Evolutionary conservation across 371 early-diverging fungal genomes (phyloP).

Genomic region (Mucor indicus): DNA sequence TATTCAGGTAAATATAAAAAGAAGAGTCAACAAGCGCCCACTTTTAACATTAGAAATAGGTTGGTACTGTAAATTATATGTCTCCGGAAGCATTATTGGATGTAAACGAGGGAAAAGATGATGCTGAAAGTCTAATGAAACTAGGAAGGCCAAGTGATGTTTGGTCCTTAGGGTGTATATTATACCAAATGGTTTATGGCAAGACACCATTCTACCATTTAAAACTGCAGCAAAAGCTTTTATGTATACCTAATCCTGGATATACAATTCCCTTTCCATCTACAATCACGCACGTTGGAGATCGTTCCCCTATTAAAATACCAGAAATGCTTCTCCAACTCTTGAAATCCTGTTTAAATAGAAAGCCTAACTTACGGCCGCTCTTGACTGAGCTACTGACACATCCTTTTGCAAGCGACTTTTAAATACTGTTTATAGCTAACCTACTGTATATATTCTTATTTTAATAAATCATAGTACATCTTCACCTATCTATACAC

Average conservation of each 20-base stretch:
- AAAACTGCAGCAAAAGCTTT: conserved; percentile 61
- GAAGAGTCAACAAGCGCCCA: neutral
- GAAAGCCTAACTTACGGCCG: conserved; percentile 2
- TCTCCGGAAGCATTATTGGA: conserved; percentile 90
- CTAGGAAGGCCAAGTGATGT: conserved; percentile 85
- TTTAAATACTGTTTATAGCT: no score
- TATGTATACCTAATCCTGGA: conserved; percentile 65
- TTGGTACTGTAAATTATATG: conserved; percentile 98
- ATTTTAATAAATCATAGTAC: no score
- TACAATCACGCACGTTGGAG: neutral
- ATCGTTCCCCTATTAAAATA: neutral
- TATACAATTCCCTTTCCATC: conserved; percentile 59
- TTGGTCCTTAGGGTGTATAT: conserved; percentile 97
- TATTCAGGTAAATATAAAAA: conserved; percentile 52
- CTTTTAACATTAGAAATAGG: conserved; percentile 17
- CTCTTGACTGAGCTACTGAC: neutral
- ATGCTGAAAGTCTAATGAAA: conserved; percentile 22
- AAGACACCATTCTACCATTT: conserved; percentile 86
- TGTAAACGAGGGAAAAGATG: no score
- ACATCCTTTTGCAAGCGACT: conserved; percentile 6
- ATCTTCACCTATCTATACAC: no score
- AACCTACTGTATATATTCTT: no score
- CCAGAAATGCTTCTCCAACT: neutral
- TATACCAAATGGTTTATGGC: conserved; percentile 96
- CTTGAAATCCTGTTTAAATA: conserved; percentile 1